Evolutionary conservation across 2,329 filamentous ascomycete species (phyloP).

Genomic region (Claviceps fusiformis): DNA sequence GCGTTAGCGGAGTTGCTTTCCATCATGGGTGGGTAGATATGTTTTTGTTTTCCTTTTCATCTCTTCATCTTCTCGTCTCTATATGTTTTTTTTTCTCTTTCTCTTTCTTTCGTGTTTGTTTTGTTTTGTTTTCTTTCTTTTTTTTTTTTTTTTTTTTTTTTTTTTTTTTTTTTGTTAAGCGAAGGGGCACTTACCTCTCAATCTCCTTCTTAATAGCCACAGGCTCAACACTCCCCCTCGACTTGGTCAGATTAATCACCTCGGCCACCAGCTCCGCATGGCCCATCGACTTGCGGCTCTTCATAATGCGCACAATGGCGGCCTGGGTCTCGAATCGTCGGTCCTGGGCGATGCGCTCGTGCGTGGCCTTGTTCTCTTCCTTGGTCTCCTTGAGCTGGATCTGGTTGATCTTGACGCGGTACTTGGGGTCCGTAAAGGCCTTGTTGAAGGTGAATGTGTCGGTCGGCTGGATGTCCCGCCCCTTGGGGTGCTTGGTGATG

Average conservation of each 20-base stretch:
- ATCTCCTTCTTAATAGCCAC: conserved; percentile 93
- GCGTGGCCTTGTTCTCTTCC: conserved; percentile 87
- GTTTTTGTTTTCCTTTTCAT: too few relatives aligned
- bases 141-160: too few relatives aligned
- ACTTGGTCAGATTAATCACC: conserved; percentile 82
- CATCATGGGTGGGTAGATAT: neutral
- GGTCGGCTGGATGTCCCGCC: conserved; percentile 60
- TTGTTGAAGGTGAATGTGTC: conserved; percentile 81
- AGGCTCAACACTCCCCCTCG: conserved; percentile 71
- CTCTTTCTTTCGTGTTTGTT: accelerated
- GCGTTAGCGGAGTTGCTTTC: neutral
- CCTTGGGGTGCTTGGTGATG: conserved; percentile 71
- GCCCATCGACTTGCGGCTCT: conserved; percentile 68
- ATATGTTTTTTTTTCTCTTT: too few relatives aligned
- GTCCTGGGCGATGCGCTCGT: conserved; percentile 78
- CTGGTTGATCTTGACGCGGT: conserved; percentile 95
- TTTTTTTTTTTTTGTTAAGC: too few relatives aligned
- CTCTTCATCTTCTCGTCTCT: too few relatives aligned
- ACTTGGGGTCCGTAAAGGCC: conserved; percentile 65
- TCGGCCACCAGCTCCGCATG: conserved; percentile 59
- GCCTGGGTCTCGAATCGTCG: conserved; percentile 94
- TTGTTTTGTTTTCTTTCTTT: too few relatives aligned
- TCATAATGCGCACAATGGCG: conserved; percentile 79
- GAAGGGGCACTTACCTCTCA: conserved; percentile 53
- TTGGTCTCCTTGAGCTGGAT: conserved; percentile 94